Percentiles rank a stretch among this genome's conserved stretches.
phyloP scores from a whole-genome alignment of 208 protist species.

The Polymyxa betae region DNA sequence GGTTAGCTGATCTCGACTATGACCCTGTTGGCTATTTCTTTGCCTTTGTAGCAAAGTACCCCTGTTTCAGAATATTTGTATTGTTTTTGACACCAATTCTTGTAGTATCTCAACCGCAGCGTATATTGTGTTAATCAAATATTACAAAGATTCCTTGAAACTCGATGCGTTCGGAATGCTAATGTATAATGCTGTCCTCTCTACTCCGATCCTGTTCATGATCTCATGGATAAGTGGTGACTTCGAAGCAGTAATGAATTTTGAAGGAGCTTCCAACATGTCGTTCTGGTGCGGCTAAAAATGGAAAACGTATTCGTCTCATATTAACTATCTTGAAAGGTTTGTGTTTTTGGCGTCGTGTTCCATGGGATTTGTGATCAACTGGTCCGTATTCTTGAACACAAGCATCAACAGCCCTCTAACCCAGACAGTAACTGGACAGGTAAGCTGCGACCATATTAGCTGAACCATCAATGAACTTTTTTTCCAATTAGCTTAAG shows the following conservation, averaged over 20 bases:
- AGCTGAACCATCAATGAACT: not conserved
- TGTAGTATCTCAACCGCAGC: not conserved
- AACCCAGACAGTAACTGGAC: constrained; percentile 37
- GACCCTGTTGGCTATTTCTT: constrained; percentile 36
- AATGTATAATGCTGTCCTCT: constrained; percentile 25
- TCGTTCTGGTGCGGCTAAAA: constrained; percentile 22
- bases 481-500: not conserved
- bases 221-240: not conserved
- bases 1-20: constrained; percentile 11
- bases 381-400: constrained; percentile 42
- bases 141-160: constrained; percentile 18
- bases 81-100: not conserved
- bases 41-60: not conserved
- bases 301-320: not conserved
- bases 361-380: constrained; percentile 26
- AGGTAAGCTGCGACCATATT: not conserved
- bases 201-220: constrained; percentile 9
- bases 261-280: not conserved
- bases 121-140: constrained; percentile 49
- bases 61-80: not conserved
- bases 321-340: not conserved
- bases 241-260: not conserved
- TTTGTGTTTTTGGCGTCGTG: constrained; percentile 9
- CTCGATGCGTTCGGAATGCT: constrained; percentile 51
- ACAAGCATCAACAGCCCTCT: constrained; percentile 40